Base-by-base conservation (phyloP, 2,329 filamentous ascomycete genomes). In the Blastomyces percursus region DNA sequence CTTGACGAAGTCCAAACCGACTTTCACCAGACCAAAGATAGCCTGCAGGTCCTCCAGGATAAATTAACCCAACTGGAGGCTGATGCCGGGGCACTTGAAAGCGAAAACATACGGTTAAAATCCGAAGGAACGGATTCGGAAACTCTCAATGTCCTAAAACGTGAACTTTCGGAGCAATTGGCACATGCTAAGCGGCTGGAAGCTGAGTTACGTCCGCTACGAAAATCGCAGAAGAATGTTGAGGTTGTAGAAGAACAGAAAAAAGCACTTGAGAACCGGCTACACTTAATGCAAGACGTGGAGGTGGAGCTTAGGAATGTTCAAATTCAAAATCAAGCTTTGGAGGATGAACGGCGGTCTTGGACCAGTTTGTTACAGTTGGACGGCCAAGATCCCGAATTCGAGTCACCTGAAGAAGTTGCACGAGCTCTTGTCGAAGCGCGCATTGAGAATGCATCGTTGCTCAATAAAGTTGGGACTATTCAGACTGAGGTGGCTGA, bases 191-290 rank as follows among this genome's bases (percentile, higher is more conserved):
- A 90, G 64, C 86, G 84, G 38, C 80, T 99, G 2, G 94, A 99
- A 73, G 82, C 84, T 0, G 93, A 99, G 72, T 77, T 99, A 44
- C 90, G 89, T 68, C 88, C 91, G 67, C 81, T 95, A 46, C 87
- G 91, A 16, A 89, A 91, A 67, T 78, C 88, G 3, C 87, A 91
- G 73, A 93, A 90, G 75, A 90, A 89, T n/a, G 87, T 96, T 1
- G 90, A 96, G 71, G 84, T 99, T 1, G 89, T 97, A 0, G 91
- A 99, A 72, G 94, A 99, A 73, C 91, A 99, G 78, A 97, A 97
- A 79, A 82, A 90, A 65, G 84, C 86, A 0, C 77, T 99, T 27
- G 88, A 94, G 73, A 85, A 86, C 40, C 90, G 86, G 70, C 74
- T 99, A 1, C 86, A 90, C 64, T 80, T 88, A 46, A 87, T 93